These are phyloP conservation scores for Thelephora terrestris DNA, from an alignment of 1,284 basidiomycete species.

Conservation along the genomic window DNA sequence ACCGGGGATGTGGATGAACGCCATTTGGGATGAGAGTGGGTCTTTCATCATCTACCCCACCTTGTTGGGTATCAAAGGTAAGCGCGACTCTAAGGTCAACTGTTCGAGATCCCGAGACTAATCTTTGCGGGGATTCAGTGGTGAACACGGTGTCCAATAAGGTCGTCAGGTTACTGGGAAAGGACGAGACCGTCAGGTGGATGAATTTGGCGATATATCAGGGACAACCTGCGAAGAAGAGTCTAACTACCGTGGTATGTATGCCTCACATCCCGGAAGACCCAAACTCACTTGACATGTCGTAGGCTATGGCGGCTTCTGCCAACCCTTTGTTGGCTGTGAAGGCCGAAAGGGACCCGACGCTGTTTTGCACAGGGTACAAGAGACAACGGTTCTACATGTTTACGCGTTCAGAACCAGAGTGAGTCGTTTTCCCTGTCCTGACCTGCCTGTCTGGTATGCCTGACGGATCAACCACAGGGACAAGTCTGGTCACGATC, in stretches of 20 bases:
- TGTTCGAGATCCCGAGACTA: not conserved
- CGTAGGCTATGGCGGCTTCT: constrained; percentile 87
- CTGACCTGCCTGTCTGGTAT: not conserved
- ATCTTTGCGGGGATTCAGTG: constrained; percentile 38
- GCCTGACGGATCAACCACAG: constrained; percentile 27
- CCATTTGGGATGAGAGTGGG: constrained; percentile 95
- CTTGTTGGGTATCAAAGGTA: constrained; percentile 91
- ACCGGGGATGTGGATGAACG: constrained; percentile 72
- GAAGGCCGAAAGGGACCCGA: constrained; percentile 80
- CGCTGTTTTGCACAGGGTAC: constrained; percentile 87
- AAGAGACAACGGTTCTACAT: constrained; percentile 95
- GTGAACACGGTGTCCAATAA: constrained; percentile 93
- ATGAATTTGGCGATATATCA: constrained; percentile 88
- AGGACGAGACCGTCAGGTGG: constrained; percentile 91
- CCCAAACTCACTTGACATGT: not conserved
- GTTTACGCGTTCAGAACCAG: constrained; percentile 88
- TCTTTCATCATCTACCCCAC: constrained; percentile 92
- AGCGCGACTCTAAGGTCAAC: constrained; percentile 11
- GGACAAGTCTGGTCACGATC: constrained; percentile 74
- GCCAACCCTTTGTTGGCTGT: constrained; percentile 89
- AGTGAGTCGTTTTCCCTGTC: constrained; percentile 40
- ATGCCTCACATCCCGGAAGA: not conserved
- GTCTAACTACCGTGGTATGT: constrained; percentile 70
- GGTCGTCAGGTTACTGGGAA: constrained; percentile 83
- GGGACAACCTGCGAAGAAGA: constrained; percentile 85